These are phyloP conservation scores for Rusavskia elegans DNA, from an alignment of 495 filamentous ascomycete genomes.

Conservation along the genomic window DNA sequence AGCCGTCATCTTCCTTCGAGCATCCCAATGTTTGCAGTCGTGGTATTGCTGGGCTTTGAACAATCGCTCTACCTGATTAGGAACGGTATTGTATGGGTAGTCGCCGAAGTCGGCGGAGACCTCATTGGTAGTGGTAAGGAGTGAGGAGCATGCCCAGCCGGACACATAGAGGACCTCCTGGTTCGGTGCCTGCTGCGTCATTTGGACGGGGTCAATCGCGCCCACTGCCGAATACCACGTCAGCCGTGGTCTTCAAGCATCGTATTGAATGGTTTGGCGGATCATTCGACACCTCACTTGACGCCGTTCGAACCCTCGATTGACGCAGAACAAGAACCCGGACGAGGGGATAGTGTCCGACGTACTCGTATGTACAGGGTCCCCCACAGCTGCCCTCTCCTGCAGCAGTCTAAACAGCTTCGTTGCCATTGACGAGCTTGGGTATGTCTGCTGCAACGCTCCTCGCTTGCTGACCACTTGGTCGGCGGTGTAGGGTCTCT, in stretches of 20 bases:
- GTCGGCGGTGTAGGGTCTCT: conserved; percentile 73
- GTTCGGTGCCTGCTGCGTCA: conserved; percentile 94
- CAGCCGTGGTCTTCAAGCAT: no score
- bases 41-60: conserved; percentile 95
- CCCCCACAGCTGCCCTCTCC: conserved; percentile 52
- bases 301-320: no score
- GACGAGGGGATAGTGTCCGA: conserved; percentile 1
- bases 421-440: conserved; percentile 80
- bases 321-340: no score
- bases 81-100: conserved; percentile 97
- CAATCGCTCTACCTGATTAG: conserved; percentile 90
- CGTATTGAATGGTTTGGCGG: no score
- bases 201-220: conserved; percentile 93
- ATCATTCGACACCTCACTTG: no score
- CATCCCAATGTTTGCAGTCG: conserved; percentile 88
- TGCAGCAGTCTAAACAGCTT: conserved; percentile 84
- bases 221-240: conserved; percentile 45
- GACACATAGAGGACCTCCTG: conserved; percentile 94
- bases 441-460: conserved; percentile 69
- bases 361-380: conserved; percentile 84
- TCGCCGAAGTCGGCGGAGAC: conserved; percentile 95
- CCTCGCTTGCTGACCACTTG: conserved; percentile 91
- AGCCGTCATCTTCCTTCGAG: conserved; percentile 55
- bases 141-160: conserved; percentile 90
- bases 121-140: conserved; percentile 88